Conservation (phyloP, 768 basidiomycete genomes). For the Chalciporus pseudorubinellus region DNA sequence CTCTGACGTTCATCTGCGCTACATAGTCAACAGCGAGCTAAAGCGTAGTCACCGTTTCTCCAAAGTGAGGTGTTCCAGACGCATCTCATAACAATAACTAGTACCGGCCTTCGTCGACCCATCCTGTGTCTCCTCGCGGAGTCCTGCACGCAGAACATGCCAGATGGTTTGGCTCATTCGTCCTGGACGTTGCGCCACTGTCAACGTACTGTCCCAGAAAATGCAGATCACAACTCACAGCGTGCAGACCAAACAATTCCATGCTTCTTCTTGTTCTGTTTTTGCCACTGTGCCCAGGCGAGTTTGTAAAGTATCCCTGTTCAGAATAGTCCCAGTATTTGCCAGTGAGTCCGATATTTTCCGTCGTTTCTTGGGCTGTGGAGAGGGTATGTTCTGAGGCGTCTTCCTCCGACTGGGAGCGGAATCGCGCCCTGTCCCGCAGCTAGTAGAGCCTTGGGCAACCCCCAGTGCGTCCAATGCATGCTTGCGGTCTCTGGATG, state of each 20-base stretch:
- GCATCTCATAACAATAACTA: neutral
- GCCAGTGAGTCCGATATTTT: conserved; percentile 19
- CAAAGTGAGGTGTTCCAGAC: no score
- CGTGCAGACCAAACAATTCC: conserved; percentile 63
- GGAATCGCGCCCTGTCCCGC: neutral
- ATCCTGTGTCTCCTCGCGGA: conserved; percentile 41
- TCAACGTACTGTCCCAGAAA: neutral
- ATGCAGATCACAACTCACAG: conserved; percentile 43
- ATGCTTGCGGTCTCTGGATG: conserved; percentile 4
- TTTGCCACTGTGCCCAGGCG: conserved; percentile 15
- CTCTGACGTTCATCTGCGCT: no score
- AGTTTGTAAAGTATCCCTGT: conserved; percentile 16
- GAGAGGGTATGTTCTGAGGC: neutral
- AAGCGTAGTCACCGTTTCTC: no score
- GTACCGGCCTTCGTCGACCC: conserved; percentile 7
- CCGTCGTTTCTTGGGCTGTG: conserved; percentile 17
- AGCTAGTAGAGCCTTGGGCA: neutral
- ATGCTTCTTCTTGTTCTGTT: conserved; percentile 38
- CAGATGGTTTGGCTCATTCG: conserved; percentile 51
- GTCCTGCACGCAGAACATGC: conserved; percentile 64
- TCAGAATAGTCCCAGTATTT: conserved; percentile 18
- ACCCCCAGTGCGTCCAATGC: neutral
- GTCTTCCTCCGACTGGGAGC: neutral
- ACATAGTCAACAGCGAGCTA: no score
- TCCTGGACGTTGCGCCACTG: conserved; percentile 32